These are phyloP conservation scores for Eutypa lata DNA, from an alignment of 2,329 filamentous ascomycete species.

Conservation along the genomic window DNA sequence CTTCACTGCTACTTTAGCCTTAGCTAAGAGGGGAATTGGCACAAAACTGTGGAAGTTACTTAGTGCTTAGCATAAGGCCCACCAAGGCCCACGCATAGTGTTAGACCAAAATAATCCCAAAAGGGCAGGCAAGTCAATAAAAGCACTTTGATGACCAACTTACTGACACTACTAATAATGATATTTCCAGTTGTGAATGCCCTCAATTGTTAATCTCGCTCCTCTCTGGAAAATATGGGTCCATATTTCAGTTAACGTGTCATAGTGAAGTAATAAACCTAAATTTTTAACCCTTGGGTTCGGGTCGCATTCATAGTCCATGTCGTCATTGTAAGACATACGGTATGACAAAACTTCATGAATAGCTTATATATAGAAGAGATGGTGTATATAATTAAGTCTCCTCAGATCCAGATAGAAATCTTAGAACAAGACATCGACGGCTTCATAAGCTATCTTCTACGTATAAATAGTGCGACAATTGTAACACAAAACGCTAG, in stretches of 20 bases:
- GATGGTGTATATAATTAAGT: background rate
- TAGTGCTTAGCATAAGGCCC: too few species aligned
- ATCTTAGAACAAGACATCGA: background rate
- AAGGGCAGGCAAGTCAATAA: too few species aligned
- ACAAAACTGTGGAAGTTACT: too few species aligned
- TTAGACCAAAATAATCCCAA: too few species aligned
- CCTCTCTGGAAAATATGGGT: too few species aligned
- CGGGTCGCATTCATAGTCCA: background rate
- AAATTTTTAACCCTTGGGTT: background rate
- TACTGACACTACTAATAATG: too few species aligned
- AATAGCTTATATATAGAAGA: background rate
- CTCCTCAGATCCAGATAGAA: too few species aligned
- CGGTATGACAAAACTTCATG: background rate
- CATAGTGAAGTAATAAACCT: background rate
- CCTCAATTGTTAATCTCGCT: too few species aligned
- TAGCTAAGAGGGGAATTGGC: too few species aligned
- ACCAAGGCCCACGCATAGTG: too few species aligned
- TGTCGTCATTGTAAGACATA: background rate
- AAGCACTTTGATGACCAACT: too few species aligned
- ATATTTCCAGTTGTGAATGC: background rate
- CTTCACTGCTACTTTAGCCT: too few species aligned
- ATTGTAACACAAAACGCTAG: background rate
- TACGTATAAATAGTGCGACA: background rate
- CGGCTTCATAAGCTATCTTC: background rate
- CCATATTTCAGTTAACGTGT: background rate